Conservation (phyloP, 305 asterid genomes). For the Fraxinus xanthoxyloides region DNA sequence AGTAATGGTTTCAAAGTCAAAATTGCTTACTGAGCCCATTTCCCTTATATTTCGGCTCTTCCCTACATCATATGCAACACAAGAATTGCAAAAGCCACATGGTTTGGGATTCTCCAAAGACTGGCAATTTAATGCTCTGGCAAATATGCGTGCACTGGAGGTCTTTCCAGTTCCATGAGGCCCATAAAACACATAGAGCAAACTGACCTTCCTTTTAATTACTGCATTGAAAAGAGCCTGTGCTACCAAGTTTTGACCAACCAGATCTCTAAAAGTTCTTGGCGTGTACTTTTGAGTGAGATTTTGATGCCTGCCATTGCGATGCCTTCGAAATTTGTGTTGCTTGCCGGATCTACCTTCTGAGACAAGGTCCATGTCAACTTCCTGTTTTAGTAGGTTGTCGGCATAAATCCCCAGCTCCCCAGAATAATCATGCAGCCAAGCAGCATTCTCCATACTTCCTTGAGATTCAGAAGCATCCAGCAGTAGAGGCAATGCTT, state of each 20-base stretch:
- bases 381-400: conserved; percentile 63
- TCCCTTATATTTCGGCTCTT: conserved; percentile 67
- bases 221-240: conserved; percentile 90
- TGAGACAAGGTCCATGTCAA: conserved; percentile 75
- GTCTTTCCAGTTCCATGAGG: conserved; percentile 98
- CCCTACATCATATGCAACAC: conserved; percentile 55
- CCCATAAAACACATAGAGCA: conserved; percentile 87
- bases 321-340: conserved; percentile 36
- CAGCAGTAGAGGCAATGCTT: conserved; percentile 76
- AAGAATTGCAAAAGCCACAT: conserved; percentile 80
- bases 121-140: conserved; percentile 83
- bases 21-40: conserved; percentile 67
- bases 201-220: conserved; percentile 64
- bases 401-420: conserved; percentile 85
- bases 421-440: conserved; percentile 87
- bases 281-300: conserved; percentile 94
- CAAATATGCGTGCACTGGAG: conserved; percentile 83
- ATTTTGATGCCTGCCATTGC: conserved; percentile 67
- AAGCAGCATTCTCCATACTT: conserved; percentile 59
- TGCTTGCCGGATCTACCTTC: conserved; percentile 70
- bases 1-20: conserved; percentile 54
- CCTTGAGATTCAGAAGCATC: conserved; percentile 78
- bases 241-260: conserved; percentile 86
- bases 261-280: conserved; percentile 72
- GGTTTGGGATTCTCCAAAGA: conserved; percentile 76